Evolutionary conservation across 768 basidiomycete species (phyloP), one percentile per base, ranked within the genome.

Genomic region (Flagelloscypha sp.): DNA sequence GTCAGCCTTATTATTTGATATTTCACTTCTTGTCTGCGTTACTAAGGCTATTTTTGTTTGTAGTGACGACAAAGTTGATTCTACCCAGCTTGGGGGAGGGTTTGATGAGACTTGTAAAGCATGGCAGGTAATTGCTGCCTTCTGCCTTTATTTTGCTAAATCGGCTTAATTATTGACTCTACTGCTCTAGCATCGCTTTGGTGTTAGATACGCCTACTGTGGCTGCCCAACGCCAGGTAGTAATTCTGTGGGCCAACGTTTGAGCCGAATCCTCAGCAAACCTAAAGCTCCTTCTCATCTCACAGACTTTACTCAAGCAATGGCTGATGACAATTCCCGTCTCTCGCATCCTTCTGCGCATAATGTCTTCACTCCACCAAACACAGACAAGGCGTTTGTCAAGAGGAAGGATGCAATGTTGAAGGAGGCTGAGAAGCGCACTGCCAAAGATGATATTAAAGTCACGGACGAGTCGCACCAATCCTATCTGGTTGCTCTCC

Each of bases 21-120:
- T 28, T 23, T 8, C 11, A 3, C 6, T 1, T 18, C 31, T 3
- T 10, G 8, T 42, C 25, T 17, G 18, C 9, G 6, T 1, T 5
- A 30, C 25, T 9, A 18, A 38, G 32, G 24, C 8, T 11, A 3
- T 6, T 2, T 17, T 31, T 3, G 10, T 10, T 43, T 38, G 18
- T 43, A 72, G 59, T 42, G 65, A 66, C 27, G 54, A 65, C 39
- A 62, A 53, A 36, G 59, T 70, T 3, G 63, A 62, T n/a, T 60
- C 67, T 43, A 47, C 42, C 27, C 46, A 56, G 18, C 59, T 72
- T 2, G 53, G 60, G 6, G 57, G 49, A 2, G 45, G 52, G 1
- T 66, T 67, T 36, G 69, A 68, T 18, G 31, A 50, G 23, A 68
- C 68, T 0, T 65, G 62, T 24, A 56, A 55, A 12, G 59, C 59